phyloP scores from a whole-genome alignment of 73 alveolate genomes.

The Durusdinium trenchii region DNA sequence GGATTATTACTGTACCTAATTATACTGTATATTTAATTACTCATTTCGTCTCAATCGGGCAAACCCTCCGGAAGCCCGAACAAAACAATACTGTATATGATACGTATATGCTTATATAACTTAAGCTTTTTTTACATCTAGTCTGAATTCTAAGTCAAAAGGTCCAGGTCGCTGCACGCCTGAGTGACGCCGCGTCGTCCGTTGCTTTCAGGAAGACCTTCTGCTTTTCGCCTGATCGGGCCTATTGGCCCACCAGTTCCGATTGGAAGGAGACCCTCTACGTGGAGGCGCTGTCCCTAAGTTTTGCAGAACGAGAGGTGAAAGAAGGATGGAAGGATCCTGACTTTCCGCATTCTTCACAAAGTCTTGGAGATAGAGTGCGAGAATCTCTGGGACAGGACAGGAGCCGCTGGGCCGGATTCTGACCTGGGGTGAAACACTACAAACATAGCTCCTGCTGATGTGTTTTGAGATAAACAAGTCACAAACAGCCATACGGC shows the following conservation, averaged over 20 bases:
- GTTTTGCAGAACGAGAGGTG: background rate
- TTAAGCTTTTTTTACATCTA: too few species aligned
- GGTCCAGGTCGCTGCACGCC: background rate
- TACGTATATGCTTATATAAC: too few species aligned
- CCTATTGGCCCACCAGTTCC: background rate
- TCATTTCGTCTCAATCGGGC: too few species aligned
- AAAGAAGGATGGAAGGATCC: background rate
- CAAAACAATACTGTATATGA: too few species aligned
- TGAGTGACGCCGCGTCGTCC: background rate
- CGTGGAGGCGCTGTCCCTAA: background rate
- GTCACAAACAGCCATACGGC: too few species aligned
- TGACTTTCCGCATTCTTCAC: background rate
- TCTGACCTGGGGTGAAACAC: too few species aligned
- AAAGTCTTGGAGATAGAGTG: background rate
- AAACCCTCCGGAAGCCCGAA: too few species aligned
- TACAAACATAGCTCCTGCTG: too few species aligned
- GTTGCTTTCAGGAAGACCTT: background rate
- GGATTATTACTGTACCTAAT: too few species aligned
- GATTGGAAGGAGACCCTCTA: slow-evolving; percentile 7
- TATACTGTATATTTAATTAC: too few species aligned
- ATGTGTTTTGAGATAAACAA: too few species aligned
- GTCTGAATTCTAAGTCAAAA: too few species aligned
- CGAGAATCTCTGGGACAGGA: background rate
- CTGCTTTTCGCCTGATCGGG: slow-evolving; percentile 8
- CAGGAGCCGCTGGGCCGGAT: background rate